Conservation (phyloP, 108 stramenopile genomes). For the Pseudonitzschia delicatissima region DNA sequence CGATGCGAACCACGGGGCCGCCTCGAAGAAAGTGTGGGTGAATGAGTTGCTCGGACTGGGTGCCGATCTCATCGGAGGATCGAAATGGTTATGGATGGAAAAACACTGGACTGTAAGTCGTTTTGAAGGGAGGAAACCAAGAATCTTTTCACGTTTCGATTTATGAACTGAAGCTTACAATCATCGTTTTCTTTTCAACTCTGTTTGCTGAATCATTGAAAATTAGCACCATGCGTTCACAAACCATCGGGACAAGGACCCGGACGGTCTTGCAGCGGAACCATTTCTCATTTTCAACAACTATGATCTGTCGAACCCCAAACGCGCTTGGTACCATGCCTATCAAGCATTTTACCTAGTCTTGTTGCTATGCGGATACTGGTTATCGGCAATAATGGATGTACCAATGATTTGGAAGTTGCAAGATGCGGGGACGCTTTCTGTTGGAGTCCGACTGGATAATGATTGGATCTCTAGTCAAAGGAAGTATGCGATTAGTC, state of each 20-base stretch:
- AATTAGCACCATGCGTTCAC: constrained; percentile 67
- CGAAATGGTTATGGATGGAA: constrained; percentile 88
- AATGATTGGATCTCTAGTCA: constrained; percentile 66
- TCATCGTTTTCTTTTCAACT: background rate
- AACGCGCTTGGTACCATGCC: constrained; percentile 58
- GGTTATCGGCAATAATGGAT: constrained; percentile 81
- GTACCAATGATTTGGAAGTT: constrained; percentile 71
- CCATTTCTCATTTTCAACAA: constrained; percentile 84
- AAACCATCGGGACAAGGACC: constrained; percentile 80
- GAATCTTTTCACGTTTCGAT: background rate
- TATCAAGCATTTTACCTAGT: constrained; percentile 79
- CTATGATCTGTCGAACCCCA: constrained; percentile 69
- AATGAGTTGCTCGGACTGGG: constrained; percentile 86
- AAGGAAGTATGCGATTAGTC: constrained; percentile 60
- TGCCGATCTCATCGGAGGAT: constrained; percentile 85
- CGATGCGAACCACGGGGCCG: constrained; percentile 95
- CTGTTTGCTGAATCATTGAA: background rate
- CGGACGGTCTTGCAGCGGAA: constrained; percentile 83
- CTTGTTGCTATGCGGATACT: constrained; percentile 68
- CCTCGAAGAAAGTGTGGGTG: constrained; percentile 71
- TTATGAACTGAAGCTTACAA: background rate
- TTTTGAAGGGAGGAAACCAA: background rate
- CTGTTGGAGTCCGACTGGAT: constrained; percentile 67
- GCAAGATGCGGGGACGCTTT: constrained; percentile 58
- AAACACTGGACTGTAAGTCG: constrained; percentile 83